Evolutionary conservation across 1,139 yeast genomes (phyloP).

Genomic region (Trichomonascaceae sp.): DNA sequence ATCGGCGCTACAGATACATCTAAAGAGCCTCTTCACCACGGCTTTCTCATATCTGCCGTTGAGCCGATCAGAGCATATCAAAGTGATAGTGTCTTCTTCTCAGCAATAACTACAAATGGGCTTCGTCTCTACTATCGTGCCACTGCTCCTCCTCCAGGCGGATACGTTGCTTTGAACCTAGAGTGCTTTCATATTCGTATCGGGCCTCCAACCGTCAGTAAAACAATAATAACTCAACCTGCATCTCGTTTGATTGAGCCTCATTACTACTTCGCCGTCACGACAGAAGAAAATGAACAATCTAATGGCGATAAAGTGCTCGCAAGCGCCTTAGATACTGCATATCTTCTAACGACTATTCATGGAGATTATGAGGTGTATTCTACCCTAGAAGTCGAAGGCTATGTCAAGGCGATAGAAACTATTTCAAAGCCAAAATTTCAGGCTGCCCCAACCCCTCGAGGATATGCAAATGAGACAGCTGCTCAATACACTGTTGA

Average conservation of each 20-base stretch:
- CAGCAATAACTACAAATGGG: constrained; percentile 7
- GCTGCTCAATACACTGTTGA: constrained; percentile 73
- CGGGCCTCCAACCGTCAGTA: constrained; percentile 5
- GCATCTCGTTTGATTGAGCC: constrained; percentile 4
- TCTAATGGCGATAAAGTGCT: constrained; percentile 5
- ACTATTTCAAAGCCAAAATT: constrained; percentile 58
- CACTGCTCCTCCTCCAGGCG: constrained; percentile 3
- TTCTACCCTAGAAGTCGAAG: constrained; percentile 44
- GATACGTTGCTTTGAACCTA: background rate
- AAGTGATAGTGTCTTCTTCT: constrained; percentile 2
- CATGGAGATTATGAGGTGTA: constrained; percentile 9
- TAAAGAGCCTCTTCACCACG: constrained; percentile 1
- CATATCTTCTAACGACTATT: constrained; percentile 2
- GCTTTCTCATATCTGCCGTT: constrained; percentile 3
- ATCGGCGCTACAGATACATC: background rate
- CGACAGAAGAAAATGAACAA: constrained; percentile 1
- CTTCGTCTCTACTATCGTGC: constrained; percentile 6
- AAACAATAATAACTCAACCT: background rate
- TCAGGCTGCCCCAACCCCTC: constrained; percentile 66
- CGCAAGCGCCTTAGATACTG: constrained; percentile 7
- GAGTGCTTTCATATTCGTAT: constrained; percentile 8
- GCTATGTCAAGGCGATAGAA: constrained; percentile 65
- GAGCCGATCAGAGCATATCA: constrained; percentile 6
- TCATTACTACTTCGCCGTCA: constrained; percentile 4
- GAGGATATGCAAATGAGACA: constrained; percentile 74